Base-by-base conservation (phyloP, 805 yeast species). In the Saccharomycopsis guyanensis region DNA sequence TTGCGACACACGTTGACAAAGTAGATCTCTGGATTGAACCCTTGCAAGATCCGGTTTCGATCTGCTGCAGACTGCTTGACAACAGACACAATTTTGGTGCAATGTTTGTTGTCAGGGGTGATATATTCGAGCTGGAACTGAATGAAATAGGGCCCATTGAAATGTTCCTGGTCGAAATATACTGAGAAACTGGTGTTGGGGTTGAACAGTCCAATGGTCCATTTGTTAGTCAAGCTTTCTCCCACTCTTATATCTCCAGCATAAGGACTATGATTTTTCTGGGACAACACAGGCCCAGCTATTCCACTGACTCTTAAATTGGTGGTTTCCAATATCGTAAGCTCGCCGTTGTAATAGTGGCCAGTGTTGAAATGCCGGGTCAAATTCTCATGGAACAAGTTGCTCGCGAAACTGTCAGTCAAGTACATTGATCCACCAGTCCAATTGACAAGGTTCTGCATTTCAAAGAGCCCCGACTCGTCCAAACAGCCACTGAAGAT, bases 381-480 rank as follows among this genome's bases (percentile, higher is more conserved):
- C 5, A 66, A 54, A 6, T 55, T 46, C 18, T 44, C 41, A 15
- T 46, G 40, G 40, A 68, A 63, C 24, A 59, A 59, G 5, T 45
- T 40, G 1, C 59, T 55, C 5, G 45, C 40, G 43, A 66, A 69
- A 3, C 64, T 55, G 20, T 64, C 71, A 27, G 51, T 52, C 25
- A 67, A 43, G 18, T 54, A 53, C 3, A 69, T 47, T 4, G 46
- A 46, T 0, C 75, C 74, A 49, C 63, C 61, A 3, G 73, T 61
- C 10, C 54, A 56, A 46, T 51, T 56, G 3, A 60, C 57, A 46
- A 70, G 51, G 1, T 59, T 42, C 43, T 60, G 65, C 73, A 69
- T 67, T 47, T 70, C 75, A 49, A 65, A 67, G 8, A 67, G 40
- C 1, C 75, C 75, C 1, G 61, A 64, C 51, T 70, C 73, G 45